Conservation (phyloP, 129 eudicot genomes). For the Ambrosia trifida region DNA sequence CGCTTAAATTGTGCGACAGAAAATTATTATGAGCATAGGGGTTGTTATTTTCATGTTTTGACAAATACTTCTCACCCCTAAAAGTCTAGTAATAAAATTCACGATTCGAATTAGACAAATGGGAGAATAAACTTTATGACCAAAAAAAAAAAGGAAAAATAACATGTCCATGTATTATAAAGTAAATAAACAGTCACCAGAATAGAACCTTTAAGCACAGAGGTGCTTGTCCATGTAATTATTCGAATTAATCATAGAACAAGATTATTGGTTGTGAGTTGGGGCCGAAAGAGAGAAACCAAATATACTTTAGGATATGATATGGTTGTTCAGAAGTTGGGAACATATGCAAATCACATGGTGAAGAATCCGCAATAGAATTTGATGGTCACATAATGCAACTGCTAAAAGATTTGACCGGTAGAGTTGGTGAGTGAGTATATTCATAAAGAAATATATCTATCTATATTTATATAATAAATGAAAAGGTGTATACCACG, state of each 20-base stretch:
- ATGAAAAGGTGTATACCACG: too few relatives aligned
- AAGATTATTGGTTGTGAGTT: constrained; percentile 5
- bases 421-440: neutral
- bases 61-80: too few relatives aligned
- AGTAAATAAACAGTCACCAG: neutral
- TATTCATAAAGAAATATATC: neutral
- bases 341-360: constrained; percentile 10
- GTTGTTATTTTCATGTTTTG: too few relatives aligned
- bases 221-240: neutral
- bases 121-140: too few relatives aligned
- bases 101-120: too few relatives aligned
- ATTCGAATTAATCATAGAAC: neutral
- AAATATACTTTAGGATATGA: constrained; percentile 9
- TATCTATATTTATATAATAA: too few relatives aligned
- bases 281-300: constrained; percentile 13
- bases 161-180: neutral
- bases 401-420: constrained; percentile 6
- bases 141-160: too few relatives aligned
- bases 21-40: too few relatives aligned
- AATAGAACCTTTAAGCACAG: neutral
- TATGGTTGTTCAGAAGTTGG: constrained; percentile 6
- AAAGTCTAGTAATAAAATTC: too few relatives aligned
- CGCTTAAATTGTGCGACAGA: too few relatives aligned
- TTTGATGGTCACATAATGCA: constrained; percentile 3
- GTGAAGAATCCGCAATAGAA: constrained; percentile 1